A percentile compares a stretch with the other conserved stretches of the same genome.
Conservation (phyloP, 2,329 filamentous ascomycete genomes). For the Paraconiothyrium brasiliense region DNA sequence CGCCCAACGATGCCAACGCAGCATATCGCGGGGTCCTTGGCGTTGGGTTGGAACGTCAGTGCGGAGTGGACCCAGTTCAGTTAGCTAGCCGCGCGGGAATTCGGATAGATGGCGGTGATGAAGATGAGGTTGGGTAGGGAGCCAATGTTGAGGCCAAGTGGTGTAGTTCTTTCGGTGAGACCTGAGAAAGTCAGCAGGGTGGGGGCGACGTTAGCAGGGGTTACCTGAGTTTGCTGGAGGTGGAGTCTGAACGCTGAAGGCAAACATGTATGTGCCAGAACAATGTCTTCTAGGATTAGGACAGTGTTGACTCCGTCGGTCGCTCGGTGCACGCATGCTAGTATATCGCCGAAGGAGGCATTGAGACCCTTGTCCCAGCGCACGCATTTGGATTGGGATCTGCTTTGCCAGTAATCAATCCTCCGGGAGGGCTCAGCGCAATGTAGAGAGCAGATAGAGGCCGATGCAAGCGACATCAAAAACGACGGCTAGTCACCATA, state of each 20-base stretch:
- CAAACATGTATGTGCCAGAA: not conserved
- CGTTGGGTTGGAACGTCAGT: constrained; percentile 2
- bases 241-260: not conserved
- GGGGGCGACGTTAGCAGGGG: not conserved
- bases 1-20: constrained; percentile 9
- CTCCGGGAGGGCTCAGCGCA: not conserved
- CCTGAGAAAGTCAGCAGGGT: not conserved
- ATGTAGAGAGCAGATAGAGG: not conserved
- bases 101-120: constrained; percentile 1
- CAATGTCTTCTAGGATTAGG: not conserved
- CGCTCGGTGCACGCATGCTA: not conserved
- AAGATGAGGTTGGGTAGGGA: not conserved
- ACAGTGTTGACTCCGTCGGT: not conserved
- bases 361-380: not conserved
- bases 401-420: not conserved
- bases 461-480: not conserved
- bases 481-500: not conserved
- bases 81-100: not conserved
- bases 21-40: constrained; percentile 12
- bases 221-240: not conserved
- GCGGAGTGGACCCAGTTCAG: not conserved
- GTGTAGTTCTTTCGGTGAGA: not conserved
- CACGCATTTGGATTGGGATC: constrained; percentile 1
- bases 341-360: not conserved
- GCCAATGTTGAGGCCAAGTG: not conserved